A percentile compares a stretch with the other conserved stretches of the same genome.
Evolutionary conservation across 1,284 basidiomycete genomes (phyloP).

Genomic region (Ceraceosorus bombacis): DNA sequence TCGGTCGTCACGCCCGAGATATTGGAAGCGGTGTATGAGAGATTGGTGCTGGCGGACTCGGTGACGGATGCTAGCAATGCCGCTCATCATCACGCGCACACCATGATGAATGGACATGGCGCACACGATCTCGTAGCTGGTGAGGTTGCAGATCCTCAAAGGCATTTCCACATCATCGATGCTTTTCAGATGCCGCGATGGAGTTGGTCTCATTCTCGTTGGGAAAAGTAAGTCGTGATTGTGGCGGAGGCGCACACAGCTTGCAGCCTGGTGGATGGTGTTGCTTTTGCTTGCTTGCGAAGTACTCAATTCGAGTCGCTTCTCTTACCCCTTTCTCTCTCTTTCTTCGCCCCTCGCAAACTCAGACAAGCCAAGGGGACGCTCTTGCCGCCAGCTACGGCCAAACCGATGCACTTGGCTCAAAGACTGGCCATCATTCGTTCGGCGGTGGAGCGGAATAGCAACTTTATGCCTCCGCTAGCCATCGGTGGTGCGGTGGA

Average conservation of each 20-base stretch:
- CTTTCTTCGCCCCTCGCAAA: no score
- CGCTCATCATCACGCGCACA: constrained; percentile 8
- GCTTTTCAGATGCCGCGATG: constrained; percentile 95
- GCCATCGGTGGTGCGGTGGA: constrained; percentile 8
- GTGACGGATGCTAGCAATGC: constrained; percentile 11
- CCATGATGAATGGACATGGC: background rate
- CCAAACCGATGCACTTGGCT: constrained; percentile 24
- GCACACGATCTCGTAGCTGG: constrained; percentile 34
- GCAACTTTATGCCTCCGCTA: constrained; percentile 45
- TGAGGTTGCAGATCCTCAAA: constrained; percentile 71
- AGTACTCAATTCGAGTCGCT: no score
- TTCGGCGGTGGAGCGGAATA: constrained; percentile 40
- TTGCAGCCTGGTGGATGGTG: background rate
- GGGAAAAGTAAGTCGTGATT: constrained; percentile 61
- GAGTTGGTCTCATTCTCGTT: constrained; percentile 56
- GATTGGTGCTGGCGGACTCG: constrained; percentile 37
- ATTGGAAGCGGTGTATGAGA: constrained; percentile 38
- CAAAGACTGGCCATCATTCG: constrained; percentile 38
- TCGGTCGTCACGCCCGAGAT: constrained; percentile 36
- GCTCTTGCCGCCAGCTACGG: constrained; percentile 26
- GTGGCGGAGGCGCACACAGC: constrained; percentile 49
- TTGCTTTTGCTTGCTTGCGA: background rate
- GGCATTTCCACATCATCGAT: constrained; percentile 75
- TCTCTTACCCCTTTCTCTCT: constrained; percentile 2
- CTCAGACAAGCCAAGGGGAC: constrained; percentile 11